These are phyloP conservation scores for Canavalia ensiformis DNA, from an alignment of 306 rosid genomes.

Conservation along the genomic window DNA sequence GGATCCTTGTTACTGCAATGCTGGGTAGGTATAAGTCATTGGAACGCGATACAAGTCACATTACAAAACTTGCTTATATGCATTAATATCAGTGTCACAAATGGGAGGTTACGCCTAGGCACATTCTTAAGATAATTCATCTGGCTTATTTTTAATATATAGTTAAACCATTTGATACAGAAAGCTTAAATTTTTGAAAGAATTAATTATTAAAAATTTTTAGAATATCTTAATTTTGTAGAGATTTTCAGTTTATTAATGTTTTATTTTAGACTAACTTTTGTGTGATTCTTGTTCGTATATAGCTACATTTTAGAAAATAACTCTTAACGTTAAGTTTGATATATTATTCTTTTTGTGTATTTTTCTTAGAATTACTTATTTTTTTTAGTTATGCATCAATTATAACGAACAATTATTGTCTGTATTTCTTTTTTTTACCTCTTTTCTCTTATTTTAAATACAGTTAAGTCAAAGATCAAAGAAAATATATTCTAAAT, in stretches of 20 bases:
- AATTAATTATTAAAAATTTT: not conserved
- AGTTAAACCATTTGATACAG: constrained; percentile 32
- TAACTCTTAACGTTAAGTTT: not conserved
- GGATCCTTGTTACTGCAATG: constrained; percentile 98
- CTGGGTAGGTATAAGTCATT: constrained; percentile 93
- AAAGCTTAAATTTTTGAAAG: constrained; percentile 7
- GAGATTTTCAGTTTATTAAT: constrained; percentile 19
- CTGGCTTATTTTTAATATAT: constrained; percentile 41
- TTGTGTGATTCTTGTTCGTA: constrained; percentile 16
- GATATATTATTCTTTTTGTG: not conserved
- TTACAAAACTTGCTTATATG: constrained; percentile 97
- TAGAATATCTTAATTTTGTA: not conserved
- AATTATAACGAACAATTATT: not conserved
- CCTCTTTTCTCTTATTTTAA: constrained; percentile 26
- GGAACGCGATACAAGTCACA: constrained; percentile 98
- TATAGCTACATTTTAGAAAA: not conserved
- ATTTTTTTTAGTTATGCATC: not conserved
- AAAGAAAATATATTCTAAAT: not conserved
- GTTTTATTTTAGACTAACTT: not conserved
- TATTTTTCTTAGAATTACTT: not conserved
- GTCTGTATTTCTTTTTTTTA: not conserved
- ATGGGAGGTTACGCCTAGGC: constrained; percentile 99
- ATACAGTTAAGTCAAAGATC: not conserved
- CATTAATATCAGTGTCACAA: constrained; percentile 97
- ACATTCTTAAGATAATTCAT: constrained; percentile 83